Conservation (phyloP, 495 filamentous ascomycete species). For the Lentithecium fluviatile region DNA sequence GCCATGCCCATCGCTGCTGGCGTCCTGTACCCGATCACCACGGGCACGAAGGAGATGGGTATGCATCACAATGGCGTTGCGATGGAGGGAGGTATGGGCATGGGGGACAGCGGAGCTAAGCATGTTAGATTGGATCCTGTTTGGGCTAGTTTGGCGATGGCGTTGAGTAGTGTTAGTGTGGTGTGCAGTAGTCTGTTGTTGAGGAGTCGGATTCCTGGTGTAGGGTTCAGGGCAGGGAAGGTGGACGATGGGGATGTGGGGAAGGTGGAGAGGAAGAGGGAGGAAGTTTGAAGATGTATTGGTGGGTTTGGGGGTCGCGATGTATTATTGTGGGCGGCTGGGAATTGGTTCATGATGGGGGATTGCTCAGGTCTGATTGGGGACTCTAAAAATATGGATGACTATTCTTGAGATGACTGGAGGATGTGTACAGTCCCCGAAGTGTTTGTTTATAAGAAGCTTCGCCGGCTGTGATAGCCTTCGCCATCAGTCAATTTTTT, state of each 20-base stretch:
- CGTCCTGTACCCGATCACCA: conserved; percentile 69
- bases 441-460: too few relatives aligned
- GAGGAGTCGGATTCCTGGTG: conserved; percentile 30
- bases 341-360: too few relatives aligned
- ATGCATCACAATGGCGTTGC: conserved; percentile 53
- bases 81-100: conserved; percentile 28
- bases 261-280: background rate
- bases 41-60: conserved; percentile 47
- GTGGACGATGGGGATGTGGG: background rate
- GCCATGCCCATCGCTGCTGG: conserved; percentile 83
- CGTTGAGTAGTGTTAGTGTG: conserved; percentile 78
- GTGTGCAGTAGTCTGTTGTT: conserved; percentile 45
- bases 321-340: too few relatives aligned
- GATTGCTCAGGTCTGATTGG: too few relatives aligned
- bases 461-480: too few relatives aligned
- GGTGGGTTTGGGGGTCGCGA: too few relatives aligned
- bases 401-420: too few relatives aligned
- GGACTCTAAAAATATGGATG: too few relatives aligned
- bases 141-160: conserved; percentile 89
- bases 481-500: too few relatives aligned
- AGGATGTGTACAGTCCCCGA: too few relatives aligned
- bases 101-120: conserved; percentile 9
- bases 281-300: too few relatives aligned
- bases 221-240: conserved; percentile 38
- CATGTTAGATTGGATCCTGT: conserved; percentile 67